phyloP scores from a whole-genome alignment of 495 filamentous ascomycete species.

The Trichoderma erinaceum region DNA sequence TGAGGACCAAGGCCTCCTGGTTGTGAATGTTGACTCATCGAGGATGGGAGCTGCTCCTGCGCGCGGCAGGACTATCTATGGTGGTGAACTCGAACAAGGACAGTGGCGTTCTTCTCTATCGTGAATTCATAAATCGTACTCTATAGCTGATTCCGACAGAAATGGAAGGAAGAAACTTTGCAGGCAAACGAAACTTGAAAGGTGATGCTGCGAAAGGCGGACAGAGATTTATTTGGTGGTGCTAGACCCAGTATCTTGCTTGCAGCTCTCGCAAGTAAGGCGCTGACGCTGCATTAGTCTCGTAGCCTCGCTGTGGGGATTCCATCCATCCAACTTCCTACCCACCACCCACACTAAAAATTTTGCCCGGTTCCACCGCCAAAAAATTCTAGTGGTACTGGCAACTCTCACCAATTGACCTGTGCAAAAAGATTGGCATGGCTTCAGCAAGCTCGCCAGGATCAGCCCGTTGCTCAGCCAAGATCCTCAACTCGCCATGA shows the following conservation, averaged over 20 bases:
- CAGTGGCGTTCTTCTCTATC: neutral
- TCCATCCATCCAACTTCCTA: neutral
- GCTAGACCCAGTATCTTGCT: neutral
- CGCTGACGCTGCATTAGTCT: neutral
- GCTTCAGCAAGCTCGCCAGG: conserved; percentile 8
- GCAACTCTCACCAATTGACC: conserved; percentile 9
- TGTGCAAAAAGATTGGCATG: neutral
- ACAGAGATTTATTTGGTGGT: neutral
- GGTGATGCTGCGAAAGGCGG: neutral
- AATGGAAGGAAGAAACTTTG: neutral
- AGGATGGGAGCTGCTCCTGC: neutral
- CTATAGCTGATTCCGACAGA: neutral
- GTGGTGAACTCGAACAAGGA: neutral
- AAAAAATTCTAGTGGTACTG: conserved; percentile 14
- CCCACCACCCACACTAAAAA: conserved; percentile 15
- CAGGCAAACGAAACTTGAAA: neutral
- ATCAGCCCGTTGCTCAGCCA: conserved; percentile 3
- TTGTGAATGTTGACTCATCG: conserved; percentile 36
- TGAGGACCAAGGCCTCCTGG: conserved; percentile 42
- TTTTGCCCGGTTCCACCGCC: conserved; percentile 27
- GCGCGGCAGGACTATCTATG: neutral
- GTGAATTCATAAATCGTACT: neutral
- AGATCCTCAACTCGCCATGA: conserved; percentile 46
- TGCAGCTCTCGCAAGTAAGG: neutral
- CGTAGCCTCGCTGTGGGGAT: conserved; percentile 4